Percentiles rank a stretch among this genome's conserved stretches.
Conservation (phyloP, 2,329 filamentous ascomycete genomes). For the Huntiella bhutanensis region DNA sequence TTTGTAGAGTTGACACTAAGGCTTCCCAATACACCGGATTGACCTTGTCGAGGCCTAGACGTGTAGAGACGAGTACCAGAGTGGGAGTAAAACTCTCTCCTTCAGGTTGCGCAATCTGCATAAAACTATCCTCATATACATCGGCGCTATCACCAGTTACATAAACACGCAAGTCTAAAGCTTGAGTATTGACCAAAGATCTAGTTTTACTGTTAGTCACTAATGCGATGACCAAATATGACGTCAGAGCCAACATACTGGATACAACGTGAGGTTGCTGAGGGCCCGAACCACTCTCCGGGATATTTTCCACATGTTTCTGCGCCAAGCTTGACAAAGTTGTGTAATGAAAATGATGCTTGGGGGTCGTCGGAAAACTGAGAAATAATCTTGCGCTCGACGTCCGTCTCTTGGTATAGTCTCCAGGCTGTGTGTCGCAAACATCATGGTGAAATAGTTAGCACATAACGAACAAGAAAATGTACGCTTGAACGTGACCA, state of each 20-base stretch:
- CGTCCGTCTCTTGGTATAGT: slow-evolving; percentile 32
- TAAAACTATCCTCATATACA: slow-evolving; percentile 79
- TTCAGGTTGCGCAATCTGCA: slow-evolving; percentile 52
- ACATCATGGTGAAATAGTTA: neutral
- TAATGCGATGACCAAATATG: neutral
- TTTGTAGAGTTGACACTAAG: slow-evolving; percentile 66
- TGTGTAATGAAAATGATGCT: slow-evolving; percentile 86
- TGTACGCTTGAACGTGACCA: neutral
- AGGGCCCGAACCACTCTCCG: slow-evolving; percentile 98
- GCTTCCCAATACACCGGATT: slow-evolving; percentile 91
- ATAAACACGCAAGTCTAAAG: slow-evolving; percentile 57
- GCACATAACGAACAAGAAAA: neutral
- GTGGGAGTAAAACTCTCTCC: slow-evolving; percentile 58
- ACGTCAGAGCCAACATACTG: slow-evolving; percentile 39
- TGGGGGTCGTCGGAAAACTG: slow-evolving; percentile 73
- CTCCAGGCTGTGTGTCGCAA: slow-evolving; percentile 45
- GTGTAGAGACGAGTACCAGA: slow-evolving; percentile 70
- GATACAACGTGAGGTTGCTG: slow-evolving; percentile 83
- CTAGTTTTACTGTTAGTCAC: slow-evolving; percentile 24
- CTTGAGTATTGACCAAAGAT: slow-evolving; percentile 50
- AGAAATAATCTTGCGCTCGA: slow-evolving; percentile 54
- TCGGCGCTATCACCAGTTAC: slow-evolving; percentile 78
- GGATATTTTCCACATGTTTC: slow-evolving; percentile 80
- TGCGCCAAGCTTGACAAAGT: slow-evolving; percentile 78
- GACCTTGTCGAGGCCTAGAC: slow-evolving; percentile 83